Evolutionary conservation across 345 rosid species (phyloP), one percentile per base, ranked within the genome.

Genomic region (Eutrema japonicum): DNA sequence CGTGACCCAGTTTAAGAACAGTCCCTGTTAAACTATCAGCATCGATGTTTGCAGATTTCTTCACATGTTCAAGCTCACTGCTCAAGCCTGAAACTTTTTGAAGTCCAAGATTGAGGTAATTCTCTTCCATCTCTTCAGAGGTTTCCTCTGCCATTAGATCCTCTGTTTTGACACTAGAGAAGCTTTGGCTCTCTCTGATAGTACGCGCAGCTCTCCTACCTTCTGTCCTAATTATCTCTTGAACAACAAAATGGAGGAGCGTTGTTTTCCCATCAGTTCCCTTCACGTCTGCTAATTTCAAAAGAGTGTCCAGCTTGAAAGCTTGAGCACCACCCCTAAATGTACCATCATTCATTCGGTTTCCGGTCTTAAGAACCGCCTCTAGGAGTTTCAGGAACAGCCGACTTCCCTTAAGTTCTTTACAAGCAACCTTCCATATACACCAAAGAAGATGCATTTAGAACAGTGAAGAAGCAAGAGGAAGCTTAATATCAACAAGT

Each of bases 281-380:
- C 79, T 92, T 96, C 22, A 96, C 99, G 47, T 96, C 99, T 45
- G 96, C 71, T 79, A 96, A 71, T 82, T 96, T 96, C 81, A 96
- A 75, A 77, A 96, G 98, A 8, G 99, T 96, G 80, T 96, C 98
- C 26, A 96, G 98, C 83, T 90, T 96, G 75, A 96, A 96, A 29
- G 99, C 98, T 79, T 85, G 97, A 13, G 99, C 99, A 40, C 94
- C 90, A 35, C 99, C 99, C 36, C 99, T 89, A 62, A 90, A 96
- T 42, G 99, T 96, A 48, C 99, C 99, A 81, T 87, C 83, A 66
- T 96, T 96, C 99, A 96, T 96, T 47, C 99, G 89, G 75, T 96
- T 96, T 72, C 99, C 99, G 7, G 99, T 96, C 82, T 96, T 96
- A 9, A 96, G 96, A 82, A 96, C 98, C 57, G 99, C 99, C 82